A percentile compares a stretch with the other conserved stretches of the same genome.
Conservation (phyloP, 2,329 filamentous ascomycete genomes). For the Colletotrichum destructivum region DNA sequence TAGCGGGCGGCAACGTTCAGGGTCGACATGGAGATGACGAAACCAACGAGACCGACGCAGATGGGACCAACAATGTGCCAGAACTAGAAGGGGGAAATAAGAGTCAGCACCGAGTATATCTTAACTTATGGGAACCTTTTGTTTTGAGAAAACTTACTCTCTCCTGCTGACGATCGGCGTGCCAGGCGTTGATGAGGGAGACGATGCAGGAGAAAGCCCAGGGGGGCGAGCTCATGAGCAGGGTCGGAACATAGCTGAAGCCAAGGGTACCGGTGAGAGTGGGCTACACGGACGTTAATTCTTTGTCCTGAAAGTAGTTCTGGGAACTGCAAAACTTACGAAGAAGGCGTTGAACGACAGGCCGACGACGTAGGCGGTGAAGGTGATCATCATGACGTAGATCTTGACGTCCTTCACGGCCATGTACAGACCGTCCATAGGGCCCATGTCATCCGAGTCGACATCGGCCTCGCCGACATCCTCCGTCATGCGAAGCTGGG, state of each 20-base stretch:
- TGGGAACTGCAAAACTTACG: constrained; percentile 48
- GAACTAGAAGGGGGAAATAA: constrained; percentile 57
- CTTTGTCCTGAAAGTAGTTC: too few relatives aligned
- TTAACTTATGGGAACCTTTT: too few relatives aligned
- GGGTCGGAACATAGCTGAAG: constrained; percentile 66
- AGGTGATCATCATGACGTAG: constrained; percentile 75
- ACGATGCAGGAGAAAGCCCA: constrained; percentile 73
- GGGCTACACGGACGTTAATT: constrained; percentile 51
- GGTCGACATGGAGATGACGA: constrained; percentile 73
- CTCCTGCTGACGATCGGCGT: constrained; percentile 69
- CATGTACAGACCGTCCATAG: constrained; percentile 70
- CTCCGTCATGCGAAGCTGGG: constrained; percentile 69
- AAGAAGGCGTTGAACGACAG: constrained; percentile 73
- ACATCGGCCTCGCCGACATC: constrained; percentile 71
- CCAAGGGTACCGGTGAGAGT: constrained; percentile 68
- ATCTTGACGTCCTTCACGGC: constrained; percentile 74
- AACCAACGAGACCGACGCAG: constrained; percentile 67
- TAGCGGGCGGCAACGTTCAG: constrained; percentile 70
- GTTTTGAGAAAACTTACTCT: constrained; percentile 54
- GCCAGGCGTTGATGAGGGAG: constrained; percentile 69
- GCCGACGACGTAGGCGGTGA: constrained; percentile 73
- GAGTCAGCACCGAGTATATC: neutral
- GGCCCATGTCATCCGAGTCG: constrained; percentile 64
- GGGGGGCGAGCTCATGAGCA: constrained; percentile 71
- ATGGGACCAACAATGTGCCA: constrained; percentile 72